Conservation (phyloP, 2,329 filamentous ascomycete genomes). For the Nemania sp. region DNA sequence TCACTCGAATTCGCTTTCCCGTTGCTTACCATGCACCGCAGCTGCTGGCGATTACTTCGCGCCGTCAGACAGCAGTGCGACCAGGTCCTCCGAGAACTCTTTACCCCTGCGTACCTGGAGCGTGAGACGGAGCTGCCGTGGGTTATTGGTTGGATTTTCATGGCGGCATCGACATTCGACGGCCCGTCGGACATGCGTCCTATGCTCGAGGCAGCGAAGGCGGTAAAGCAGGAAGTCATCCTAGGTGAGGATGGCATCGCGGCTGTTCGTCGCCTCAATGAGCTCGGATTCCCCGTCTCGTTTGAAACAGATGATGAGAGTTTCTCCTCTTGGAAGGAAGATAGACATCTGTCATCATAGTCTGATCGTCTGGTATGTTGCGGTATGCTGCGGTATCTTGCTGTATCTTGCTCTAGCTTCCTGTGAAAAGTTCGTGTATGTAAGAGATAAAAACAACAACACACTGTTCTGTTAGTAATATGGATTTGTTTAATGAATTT, state of each 20-base stretch:
- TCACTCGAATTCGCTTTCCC: conserved; percentile 6
- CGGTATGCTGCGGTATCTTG: too few species aligned
- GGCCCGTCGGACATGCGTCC: conserved; percentile 4
- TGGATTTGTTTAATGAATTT: too few species aligned
- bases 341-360: background rate
- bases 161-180: conserved; percentile 3
- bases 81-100: conserved; percentile 7
- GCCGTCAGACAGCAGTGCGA: conserved; percentile 11
- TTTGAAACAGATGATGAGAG: background rate
- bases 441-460: too few species aligned
- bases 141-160: conserved; percentile 10
- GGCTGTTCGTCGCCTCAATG: conserved; percentile 9
- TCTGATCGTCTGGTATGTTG: too few species aligned
- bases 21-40: conserved; percentile 9
- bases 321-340: conserved; percentile 2
- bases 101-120: conserved; percentile 11
- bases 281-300: conserved; percentile 7
- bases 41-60: conserved; percentile 9
- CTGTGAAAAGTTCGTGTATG: too few species aligned
- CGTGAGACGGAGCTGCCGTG: conserved; percentile 10
- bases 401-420: too few species aligned
- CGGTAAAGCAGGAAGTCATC: conserved; percentile 3
- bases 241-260: background rate
- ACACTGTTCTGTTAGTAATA: too few species aligned
- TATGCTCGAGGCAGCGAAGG: conserved; percentile 9